phyloP scores from a whole-genome alignment of 1,139 yeast genomes.

The Schwanniomyces etchellsii region DNA sequence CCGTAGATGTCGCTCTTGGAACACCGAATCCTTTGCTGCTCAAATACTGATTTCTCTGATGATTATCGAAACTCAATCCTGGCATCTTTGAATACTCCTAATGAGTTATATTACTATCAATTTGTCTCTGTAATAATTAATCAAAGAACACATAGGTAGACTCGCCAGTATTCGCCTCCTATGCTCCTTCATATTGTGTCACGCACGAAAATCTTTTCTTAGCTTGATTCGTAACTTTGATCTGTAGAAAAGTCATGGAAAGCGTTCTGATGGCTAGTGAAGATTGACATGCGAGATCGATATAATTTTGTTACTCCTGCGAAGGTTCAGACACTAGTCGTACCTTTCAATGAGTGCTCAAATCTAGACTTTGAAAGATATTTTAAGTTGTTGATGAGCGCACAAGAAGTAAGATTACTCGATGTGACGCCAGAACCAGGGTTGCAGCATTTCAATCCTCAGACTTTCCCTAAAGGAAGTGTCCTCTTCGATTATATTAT shows the following conservation, averaged over 20 bases:
- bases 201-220: background rate
- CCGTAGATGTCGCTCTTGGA: slow-evolving; percentile 93
- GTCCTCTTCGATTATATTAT: slow-evolving; percentile 53
- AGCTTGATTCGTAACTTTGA: background rate
- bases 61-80: slow-evolving; percentile 89
- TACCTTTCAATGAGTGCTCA: slow-evolving; percentile 61
- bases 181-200: background rate
- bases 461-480: slow-evolving; percentile 74
- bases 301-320: slow-evolving; percentile 48
- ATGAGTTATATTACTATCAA: too few relatives aligned
- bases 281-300: slow-evolving; percentile 13
- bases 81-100: slow-evolving; percentile 65
- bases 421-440: slow-evolving; percentile 68
- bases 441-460: slow-evolving; percentile 67
- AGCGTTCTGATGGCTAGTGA: background rate
- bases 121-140: too few relatives aligned
- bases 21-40: slow-evolving; percentile 66
- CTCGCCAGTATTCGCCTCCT: background rate
- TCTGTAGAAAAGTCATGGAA: background rate
- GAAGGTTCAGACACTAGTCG: slow-evolving; percentile 59
- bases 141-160: too few relatives aligned
- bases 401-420: slow-evolving; percentile 58
- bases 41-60: slow-evolving; percentile 76
- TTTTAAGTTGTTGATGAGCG: slow-evolving; percentile 38
- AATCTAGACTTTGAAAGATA: slow-evolving; percentile 43